Percentiles rank a stretch among this genome's conserved stretches.
phyloP scores from a whole-genome alignment of 768 basidiomycete species.

The Mycena galericulata region DNA sequence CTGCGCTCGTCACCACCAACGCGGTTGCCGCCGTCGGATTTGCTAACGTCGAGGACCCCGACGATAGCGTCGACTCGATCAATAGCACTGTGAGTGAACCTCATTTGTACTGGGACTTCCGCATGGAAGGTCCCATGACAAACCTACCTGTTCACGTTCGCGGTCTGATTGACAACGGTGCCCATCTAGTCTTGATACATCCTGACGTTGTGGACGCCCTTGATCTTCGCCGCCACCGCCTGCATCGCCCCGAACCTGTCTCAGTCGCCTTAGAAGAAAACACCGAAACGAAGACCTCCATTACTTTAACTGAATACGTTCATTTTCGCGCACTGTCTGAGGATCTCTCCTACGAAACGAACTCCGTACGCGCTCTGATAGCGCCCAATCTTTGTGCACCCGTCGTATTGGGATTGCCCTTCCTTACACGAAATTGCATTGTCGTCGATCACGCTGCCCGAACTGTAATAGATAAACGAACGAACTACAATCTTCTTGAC shows the following conservation, averaged over 20 bases:
- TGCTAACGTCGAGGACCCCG: background rate
- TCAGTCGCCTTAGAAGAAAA: background rate
- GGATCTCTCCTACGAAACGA: background rate
- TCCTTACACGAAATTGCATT: background rate
- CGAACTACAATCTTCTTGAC: background rate
- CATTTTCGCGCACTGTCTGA: background rate
- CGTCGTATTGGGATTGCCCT: background rate
- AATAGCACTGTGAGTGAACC: background rate
- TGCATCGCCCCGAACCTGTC: conserved; percentile 19
- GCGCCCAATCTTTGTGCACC: background rate
- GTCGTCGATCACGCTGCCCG: background rate
- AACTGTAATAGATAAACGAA: background rate
- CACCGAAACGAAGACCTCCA: background rate
- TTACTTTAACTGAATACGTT: background rate
- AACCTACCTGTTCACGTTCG: conserved; percentile 8
- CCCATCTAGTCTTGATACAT: conserved; percentile 47
- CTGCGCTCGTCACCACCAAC: background rate
- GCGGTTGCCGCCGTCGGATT: background rate
- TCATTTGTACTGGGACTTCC: conserved; percentile 3
- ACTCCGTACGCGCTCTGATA: background rate
- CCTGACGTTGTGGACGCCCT: conserved; percentile 35
- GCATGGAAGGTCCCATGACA: background rate
- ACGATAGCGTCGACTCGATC: background rate
- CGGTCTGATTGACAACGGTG: conserved; percentile 44
- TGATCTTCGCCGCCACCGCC: background rate